These are phyloP conservation scores for Margaritispora aquatica DNA, from an alignment of 495 filamentous ascomycete species.

Conservation along the genomic window DNA sequence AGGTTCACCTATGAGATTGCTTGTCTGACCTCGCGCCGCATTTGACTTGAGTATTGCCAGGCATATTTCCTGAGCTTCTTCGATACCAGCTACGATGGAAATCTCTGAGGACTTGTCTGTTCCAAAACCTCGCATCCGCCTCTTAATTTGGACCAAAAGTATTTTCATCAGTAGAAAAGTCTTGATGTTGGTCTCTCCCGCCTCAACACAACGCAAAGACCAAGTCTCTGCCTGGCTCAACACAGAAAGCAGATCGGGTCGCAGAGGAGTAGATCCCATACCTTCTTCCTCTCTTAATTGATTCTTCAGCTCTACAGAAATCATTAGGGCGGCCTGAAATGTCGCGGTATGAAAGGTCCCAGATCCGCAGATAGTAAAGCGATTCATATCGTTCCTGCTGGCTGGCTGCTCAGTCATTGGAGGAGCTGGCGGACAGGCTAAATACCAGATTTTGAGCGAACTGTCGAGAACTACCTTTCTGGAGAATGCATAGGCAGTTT, in stretches of 20 bases:
- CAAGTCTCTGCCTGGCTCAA: slow-evolving; percentile 40
- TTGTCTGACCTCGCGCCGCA: slow-evolving; percentile 13
- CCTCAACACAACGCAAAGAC: slow-evolving; percentile 33
- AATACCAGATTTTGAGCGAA: slow-evolving; percentile 42
- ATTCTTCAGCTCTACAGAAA: slow-evolving; percentile 40
- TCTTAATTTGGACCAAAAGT: slow-evolving; percentile 38
- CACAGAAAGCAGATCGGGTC: slow-evolving; percentile 41
- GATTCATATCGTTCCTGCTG: slow-evolving; percentile 31
- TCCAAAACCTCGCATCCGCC: slow-evolving; percentile 29
- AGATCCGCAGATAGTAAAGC: slow-evolving; percentile 36
- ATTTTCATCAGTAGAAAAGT: slow-evolving; percentile 39
- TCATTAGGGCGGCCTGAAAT: slow-evolving; percentile 35
- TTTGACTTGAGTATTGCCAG: slow-evolving; percentile 38
- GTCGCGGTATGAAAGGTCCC: slow-evolving; percentile 40
- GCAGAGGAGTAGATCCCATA: slow-evolving; percentile 34
- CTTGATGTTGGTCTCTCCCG: slow-evolving; percentile 54
- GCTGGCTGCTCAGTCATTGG: slow-evolving; percentile 1
- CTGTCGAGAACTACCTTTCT: slow-evolving; percentile 38
- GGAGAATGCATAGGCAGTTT: slow-evolving; percentile 35
- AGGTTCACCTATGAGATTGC: neutral
- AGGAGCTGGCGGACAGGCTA: slow-evolving; percentile 30
- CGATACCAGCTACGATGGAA: slow-evolving; percentile 34
- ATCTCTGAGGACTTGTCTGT: slow-evolving; percentile 27
- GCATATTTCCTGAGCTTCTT: slow-evolving; percentile 26
- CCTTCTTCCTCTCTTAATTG: slow-evolving; percentile 46